Evolutionary conservation across 345 rosid species (phyloP), one percentile per base, ranked within the genome.

Genomic region (Geranium brycei): DNA sequence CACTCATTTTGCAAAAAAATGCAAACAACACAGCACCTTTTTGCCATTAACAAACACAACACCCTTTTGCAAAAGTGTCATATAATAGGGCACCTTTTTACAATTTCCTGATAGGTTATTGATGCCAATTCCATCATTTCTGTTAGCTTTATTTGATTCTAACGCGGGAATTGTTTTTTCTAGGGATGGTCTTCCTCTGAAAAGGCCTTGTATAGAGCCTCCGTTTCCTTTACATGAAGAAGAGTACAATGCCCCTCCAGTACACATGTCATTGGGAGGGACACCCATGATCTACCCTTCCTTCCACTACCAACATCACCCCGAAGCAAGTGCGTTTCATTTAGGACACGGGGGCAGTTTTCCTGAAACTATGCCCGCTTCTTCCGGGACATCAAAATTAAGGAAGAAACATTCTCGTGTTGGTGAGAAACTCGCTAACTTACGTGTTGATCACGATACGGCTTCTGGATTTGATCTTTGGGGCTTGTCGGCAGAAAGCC

Each of bases 401-500:
- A 80, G 73, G 62, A 67, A 59, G 68, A 73, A 68, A 65, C 69
- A 69, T 62, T 64, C 75, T 71, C 55, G 31, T 17, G 15, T 31
- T 23, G 58, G 68, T 57, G 76, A 70, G 65, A 74, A 75, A 62
- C 62, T 53, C 51, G 62, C 73, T 64, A 71, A 73, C 64, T 66
- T 78, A 72, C 75, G 65, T 58, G 68, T 64, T 28, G 85, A 79
- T 19, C 59, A 55, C 55, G 87, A 80, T 62, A 71, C 64, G 38
- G 71, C 86, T 77, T 66, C 85, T 69, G 76, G 66, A 69, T 75
- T 63, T 75, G 87, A 85, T 84, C 72, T 78, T 62, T 85, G 91
- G 95, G 87, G 84, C 53, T 67, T 91, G 78, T 80, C 92, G 40
- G 76, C 83, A 40, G 95, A 83, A 62, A 92, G 98, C 75, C 93